These are phyloP conservation scores for Glebionis coronaria DNA, from an alignment of 129 eudicot genomes.

Conservation along the genomic window DNA sequence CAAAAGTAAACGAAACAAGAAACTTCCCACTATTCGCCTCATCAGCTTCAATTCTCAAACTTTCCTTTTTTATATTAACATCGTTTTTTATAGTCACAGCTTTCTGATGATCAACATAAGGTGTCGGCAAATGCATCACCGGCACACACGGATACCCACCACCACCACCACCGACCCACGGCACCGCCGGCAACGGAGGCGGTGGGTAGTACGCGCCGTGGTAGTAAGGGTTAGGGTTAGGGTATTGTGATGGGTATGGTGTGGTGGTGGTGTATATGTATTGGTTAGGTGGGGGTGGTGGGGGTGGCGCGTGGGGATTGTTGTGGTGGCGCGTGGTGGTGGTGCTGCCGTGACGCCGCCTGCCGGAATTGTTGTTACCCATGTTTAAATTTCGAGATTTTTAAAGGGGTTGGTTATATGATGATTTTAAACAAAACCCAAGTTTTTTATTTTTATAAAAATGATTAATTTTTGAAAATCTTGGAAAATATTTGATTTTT, in stretches of 20 bases:
- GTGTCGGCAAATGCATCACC: constrained; percentile 51
- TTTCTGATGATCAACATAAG: constrained; percentile 89
- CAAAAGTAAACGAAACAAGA: constrained; percentile 81
- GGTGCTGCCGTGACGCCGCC: constrained; percentile 34
- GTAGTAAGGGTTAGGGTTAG: constrained; percentile 40
- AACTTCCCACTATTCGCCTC: constrained; percentile 63
- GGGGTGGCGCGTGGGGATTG: constrained; percentile 45
- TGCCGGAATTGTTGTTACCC: constrained; percentile 51
- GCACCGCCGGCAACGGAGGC: constrained; percentile 53
- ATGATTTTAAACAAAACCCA: neutral
- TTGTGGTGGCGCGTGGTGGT: constrained; percentile 35
- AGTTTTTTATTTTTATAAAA: neutral
- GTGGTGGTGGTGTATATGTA: constrained; percentile 73
- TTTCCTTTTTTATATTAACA: constrained; percentile 85
- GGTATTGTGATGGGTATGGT: constrained; percentile 71
- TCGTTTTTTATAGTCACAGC: constrained; percentile 87
- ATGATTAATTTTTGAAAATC: neutral
- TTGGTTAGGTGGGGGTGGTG: constrained; percentile 36
- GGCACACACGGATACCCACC: constrained; percentile 74
- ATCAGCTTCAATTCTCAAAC: constrained; percentile 66
- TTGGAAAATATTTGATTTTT: too few relatives aligned
- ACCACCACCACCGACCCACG: constrained; percentile 51
- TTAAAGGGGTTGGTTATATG: neutral
- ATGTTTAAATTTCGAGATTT: constrained; percentile 13
- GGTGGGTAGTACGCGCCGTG: constrained; percentile 53